Evolutionary conservation across 2,329 filamentous ascomycete genomes (phyloP).

Genomic region (Coleophoma eucalyptorum): DNA sequence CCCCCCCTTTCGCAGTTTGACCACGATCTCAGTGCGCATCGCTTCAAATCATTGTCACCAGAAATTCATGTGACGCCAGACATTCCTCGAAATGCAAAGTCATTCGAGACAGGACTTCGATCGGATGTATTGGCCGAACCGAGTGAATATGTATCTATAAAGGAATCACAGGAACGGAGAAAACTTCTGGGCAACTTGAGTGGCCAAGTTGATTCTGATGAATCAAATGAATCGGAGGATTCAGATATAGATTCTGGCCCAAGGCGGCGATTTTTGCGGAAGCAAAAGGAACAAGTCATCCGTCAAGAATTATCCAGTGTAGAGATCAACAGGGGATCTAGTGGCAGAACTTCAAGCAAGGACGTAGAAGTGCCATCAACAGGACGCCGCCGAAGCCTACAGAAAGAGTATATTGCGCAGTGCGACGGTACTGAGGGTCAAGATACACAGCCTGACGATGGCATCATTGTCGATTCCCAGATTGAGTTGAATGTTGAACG

Average conservation of each 20-base stretch:
- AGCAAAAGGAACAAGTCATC: conserved; percentile 9
- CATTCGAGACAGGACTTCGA: conserved; percentile 11
- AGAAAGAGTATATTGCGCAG: conserved; percentile 23
- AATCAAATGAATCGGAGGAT: conserved; percentile 11
- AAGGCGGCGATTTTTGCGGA: conserved; percentile 2
- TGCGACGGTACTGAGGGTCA: conserved; percentile 18
- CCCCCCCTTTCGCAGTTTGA: conserved; percentile 13
- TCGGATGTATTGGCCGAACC: conserved; percentile 11
- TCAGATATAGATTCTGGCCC: conserved; percentile 16
- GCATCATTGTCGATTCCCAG: conserved; percentile 24
- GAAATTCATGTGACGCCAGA: conserved; percentile 2
- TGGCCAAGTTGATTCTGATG: conserved; percentile 1
- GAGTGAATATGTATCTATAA: conserved; percentile 19
- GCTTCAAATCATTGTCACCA: conserved; percentile 4
- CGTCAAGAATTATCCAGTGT: conserved; percentile 11
- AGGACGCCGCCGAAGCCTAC: conserved; percentile 13
- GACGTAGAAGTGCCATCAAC: conserved; percentile 21
- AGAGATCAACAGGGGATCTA: conserved; percentile 1
- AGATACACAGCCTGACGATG: conserved; percentile 19
- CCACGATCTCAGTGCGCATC: neutral
- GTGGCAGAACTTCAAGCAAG: neutral
- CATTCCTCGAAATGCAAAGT: neutral
- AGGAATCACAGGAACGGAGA: conserved; percentile 24
- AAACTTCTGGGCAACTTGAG: neutral
- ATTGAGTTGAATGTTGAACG: neutral